Conservation (phyloP, 805 yeast species). For the Teunomyces stri region DNA sequence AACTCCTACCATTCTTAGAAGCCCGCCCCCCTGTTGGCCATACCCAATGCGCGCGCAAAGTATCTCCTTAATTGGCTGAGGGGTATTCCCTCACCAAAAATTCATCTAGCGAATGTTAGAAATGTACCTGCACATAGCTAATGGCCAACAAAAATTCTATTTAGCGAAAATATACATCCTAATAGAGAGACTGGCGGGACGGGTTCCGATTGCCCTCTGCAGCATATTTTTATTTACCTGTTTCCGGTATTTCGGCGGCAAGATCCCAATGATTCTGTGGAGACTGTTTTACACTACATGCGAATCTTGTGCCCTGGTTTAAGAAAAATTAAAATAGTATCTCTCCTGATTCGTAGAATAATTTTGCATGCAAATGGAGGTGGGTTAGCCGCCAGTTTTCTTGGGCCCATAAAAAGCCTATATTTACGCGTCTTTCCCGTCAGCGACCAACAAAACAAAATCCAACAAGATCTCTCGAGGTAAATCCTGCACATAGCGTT, state of each 20-base stretch:
- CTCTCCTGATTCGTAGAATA: background rate
- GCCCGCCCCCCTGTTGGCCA: no score
- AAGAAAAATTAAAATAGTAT: background rate
- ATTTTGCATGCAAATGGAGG: background rate
- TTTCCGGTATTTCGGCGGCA: no score
- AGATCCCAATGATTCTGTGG: no score
- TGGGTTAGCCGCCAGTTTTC: background rate
- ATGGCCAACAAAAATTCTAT: background rate
- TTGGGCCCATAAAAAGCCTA: background rate
- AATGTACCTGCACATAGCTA: background rate
- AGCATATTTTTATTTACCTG: no score
- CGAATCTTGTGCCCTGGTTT: background rate
- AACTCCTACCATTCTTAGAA: background rate
- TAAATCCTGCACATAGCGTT: background rate
- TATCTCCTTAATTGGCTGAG: background rate
- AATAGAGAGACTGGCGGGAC: background rate
- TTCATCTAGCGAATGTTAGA: background rate
- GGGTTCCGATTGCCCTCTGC: background rate
- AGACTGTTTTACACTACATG: no score
- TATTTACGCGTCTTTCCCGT: background rate
- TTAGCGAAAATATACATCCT: background rate
- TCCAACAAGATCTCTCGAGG: conserved; percentile 2
- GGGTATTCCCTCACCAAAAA: background rate
- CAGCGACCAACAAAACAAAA: conserved; percentile 3
- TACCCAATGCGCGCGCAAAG: background rate